These are phyloP conservation scores for Aspergillus clavatus DNA, from an alignment of 2,329 filamentous ascomycete species.

Conservation along the genomic window DNA sequence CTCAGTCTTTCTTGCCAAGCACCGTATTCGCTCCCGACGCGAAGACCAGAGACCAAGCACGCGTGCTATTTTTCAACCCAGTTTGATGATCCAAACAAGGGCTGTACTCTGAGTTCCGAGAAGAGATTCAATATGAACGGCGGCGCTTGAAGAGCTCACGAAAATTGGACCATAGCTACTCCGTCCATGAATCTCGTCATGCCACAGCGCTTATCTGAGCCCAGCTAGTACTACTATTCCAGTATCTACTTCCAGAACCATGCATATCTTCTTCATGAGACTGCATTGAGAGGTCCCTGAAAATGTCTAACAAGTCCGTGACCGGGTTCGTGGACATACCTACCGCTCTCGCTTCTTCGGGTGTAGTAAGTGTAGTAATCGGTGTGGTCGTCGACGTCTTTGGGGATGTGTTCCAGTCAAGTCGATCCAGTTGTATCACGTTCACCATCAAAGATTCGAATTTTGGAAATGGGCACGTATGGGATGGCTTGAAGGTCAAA, in stretches of 20 bases:
- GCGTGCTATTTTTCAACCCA: no score
- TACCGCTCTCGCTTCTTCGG: constrained; percentile 37
- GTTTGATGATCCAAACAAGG: background rate
- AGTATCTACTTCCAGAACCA: background rate
- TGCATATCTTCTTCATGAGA: background rate
- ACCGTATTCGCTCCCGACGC: constrained; percentile 23
- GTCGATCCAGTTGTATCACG: constrained; percentile 56
- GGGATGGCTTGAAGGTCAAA: constrained; percentile 48
- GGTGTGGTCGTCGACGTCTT: constrained; percentile 66
- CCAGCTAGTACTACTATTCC: background rate
- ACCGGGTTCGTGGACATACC: constrained; percentile 45
- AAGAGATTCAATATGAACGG: no score
- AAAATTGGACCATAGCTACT: no score
- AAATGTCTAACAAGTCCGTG: constrained; percentile 4
- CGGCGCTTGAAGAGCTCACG: no score
- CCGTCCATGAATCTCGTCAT: no score
- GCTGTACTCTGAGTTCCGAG: no score
- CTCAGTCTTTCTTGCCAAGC: no score
- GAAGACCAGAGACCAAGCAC: no score
- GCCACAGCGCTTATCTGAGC: no score
- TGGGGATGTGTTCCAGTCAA: constrained; percentile 46
- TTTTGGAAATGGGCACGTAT: constrained; percentile 39
- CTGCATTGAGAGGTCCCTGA: background rate
- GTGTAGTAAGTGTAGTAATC: constrained; percentile 56
- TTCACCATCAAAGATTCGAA: constrained; percentile 57